Evolutionary conservation across 2,329 filamentous ascomycete species (phyloP), one percentile per base, ranked within the genome.

Genomic region (Cladorrhinum sp.): DNA sequence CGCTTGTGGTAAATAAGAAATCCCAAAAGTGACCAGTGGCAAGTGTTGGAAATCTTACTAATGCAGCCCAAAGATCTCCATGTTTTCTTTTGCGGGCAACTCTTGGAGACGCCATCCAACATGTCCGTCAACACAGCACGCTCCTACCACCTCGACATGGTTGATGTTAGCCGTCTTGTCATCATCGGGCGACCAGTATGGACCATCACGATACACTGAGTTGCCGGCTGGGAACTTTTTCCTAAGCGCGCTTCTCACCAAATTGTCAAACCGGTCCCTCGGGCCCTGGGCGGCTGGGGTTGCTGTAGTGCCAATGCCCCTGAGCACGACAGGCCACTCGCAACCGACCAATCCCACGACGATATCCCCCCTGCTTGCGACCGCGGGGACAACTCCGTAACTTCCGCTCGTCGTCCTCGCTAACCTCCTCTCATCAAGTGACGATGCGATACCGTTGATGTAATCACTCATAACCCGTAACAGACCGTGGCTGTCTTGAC

Each of bases 381-480:
- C 13, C 13, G 36, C 36, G 12, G 53, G 53, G 4, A 56, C 38
- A 24, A 56, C 38, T 1, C 53, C 53, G 23, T 27, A 22, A 5
- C 41, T 49, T 49, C 53, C 53, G 7, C 25, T 12, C 9, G 38
- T 6, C 22, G 24, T 56, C 13, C 23, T 49, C 1, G 53, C 38
- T 23, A 56, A 25, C 24, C 53, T 25, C 9, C 53, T 38, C 2
- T 24, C 53, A 25, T 56, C 53, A 56, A 32, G 38, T 18, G 38
- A 25, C 24, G 38, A 27, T 41, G 24, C 4, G 22, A 45, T 23
- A 24, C 53, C 41, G 23, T 56, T 32, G 18, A 57, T 27, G 23
- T 61, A 61, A 13, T 57, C 55, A 49, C 50, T 57, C 54, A 61
- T 57, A 25, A 61, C 24, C 8, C 55, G 32, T 10, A 57, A 18